These are phyloP conservation scores for Boletus vermiculosoides DNA, from an alignment of 768 basidiomycete species.

Conservation along the genomic window DNA sequence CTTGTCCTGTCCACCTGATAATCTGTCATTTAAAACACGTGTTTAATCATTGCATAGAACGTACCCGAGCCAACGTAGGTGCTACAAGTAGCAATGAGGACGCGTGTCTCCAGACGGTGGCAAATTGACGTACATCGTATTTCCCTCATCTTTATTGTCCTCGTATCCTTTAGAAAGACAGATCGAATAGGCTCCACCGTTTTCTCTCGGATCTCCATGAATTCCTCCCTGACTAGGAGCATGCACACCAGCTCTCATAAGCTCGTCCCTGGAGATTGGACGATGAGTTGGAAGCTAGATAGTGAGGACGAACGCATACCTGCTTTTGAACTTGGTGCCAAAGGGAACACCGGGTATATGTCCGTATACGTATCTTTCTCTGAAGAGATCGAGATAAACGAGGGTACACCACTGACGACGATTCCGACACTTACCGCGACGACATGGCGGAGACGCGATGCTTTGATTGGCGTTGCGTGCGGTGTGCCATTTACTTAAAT, in stretches of 20 bases:
- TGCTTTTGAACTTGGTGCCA: constrained; percentile 21
- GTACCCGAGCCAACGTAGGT: constrained; percentile 35
- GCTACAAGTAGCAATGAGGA: constrained; percentile 22
- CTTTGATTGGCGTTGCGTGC: constrained; percentile 1
- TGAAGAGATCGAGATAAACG: neutral
- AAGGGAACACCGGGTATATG: constrained; percentile 29
- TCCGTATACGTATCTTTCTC: constrained; percentile 24
- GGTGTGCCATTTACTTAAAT: constrained; percentile 8
- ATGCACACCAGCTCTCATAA: constrained; percentile 35
- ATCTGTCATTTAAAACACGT: neutral
- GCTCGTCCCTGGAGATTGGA: constrained; percentile 14
- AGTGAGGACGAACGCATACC: constrained; percentile 3
- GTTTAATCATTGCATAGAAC: neutral
- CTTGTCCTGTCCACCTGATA: constrained; percentile 25
- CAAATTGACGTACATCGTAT: constrained; percentile 33
- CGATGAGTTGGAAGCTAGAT: neutral
- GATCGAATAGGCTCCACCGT: constrained; percentile 39
- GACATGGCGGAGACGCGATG: constrained; percentile 19
- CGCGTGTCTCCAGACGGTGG: neutral
- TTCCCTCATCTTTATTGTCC: constrained; percentile 40
- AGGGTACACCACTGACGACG: neutral
- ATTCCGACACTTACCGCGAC: constrained; percentile 8
- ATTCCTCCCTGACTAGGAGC: constrained; percentile 38
- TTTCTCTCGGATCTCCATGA: constrained; percentile 29
- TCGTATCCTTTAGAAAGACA: constrained; percentile 43